Evolutionary conservation across 495 filamentous ascomycete species (phyloP), one percentile per base, ranked within the genome.

Genomic region (Podospora sp.): DNA sequence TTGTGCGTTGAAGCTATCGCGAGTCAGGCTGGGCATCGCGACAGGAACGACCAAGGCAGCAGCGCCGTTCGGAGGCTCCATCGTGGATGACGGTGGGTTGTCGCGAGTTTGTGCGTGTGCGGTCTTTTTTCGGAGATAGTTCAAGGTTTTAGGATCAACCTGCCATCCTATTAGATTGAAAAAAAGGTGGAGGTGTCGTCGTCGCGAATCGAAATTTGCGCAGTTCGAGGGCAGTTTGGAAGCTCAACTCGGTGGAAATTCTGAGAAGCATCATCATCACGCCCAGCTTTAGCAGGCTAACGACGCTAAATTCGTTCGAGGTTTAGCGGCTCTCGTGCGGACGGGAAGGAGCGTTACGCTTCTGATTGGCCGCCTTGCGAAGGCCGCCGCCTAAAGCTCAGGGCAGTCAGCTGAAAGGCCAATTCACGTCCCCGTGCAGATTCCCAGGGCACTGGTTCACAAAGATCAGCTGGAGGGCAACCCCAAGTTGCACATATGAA

Each of bases 1-100:
- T 63, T 77, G 79, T 63, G 76, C 52, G 68, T 82, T 80, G 68
- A 71, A 80, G 22, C 70, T 69, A 66, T 82, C 79, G 60, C 81
- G 77, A n/a, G 63, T 67, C 9, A 53, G 25, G 11, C 60, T 50
- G 3, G 71, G 67, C 29, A 62, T 16, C n/a, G 65, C 22, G 1
- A 65, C 52, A 0, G 68, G 71, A 56, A 65, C 73, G 26, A 70
- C 65, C 14, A 68, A 21, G 51, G 60, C 24, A 21, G 55, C 22
- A 36, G 35, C 50, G 40, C 18, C 57, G 35, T 65, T 65, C 6
- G 52, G 14, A 24, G 18, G 35, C 63, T 65, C 63, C 63, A 65
- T 65, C n/a, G 33, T 18, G 52, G 24, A 26, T 12, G n/a, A 11
- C 8, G 9, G 26, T 29, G 20, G 26, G 24, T 26, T 33, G 26